A percentile compares a stretch with the other conserved stretches of the same genome.
Evolutionary conservation across 805 yeast genomes (phyloP).

Genomic region (Starmera amethionina): DNA sequence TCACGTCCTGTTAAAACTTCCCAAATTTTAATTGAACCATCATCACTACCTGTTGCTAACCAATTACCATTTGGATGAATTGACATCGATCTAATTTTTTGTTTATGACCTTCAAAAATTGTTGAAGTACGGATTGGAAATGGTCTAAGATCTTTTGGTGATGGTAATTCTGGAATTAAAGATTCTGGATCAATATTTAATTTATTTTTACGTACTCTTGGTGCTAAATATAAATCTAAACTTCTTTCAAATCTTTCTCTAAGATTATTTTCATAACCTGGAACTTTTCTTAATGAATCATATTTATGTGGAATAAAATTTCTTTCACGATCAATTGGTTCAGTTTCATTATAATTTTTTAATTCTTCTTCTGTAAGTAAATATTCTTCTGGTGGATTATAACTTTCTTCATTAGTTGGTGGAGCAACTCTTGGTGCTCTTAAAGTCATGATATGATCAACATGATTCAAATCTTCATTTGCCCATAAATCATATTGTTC

Average conservation of each 20-base stretch:
- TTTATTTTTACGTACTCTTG: conserved; percentile 86
- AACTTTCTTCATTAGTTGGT: conserved; percentile 93
- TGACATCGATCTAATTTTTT: conserved; percentile 70
- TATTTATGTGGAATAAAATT: conserved; percentile 79
- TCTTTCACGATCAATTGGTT: conserved; percentile 68
- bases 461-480: conserved; percentile 46
- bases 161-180: conserved; percentile 89
- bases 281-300: conserved; percentile 78
- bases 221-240: conserved; percentile 89
- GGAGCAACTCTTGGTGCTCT: conserved; percentile 95
- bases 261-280: conserved; percentile 78
- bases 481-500: conserved; percentile 82
- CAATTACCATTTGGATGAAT: conserved; percentile 87
- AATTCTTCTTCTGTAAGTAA: conserved; percentile 70
- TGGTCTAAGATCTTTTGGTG: conserved; percentile 93
- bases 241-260: conserved; percentile 93
- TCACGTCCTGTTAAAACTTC: conserved; percentile 93
- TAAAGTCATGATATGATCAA: conserved; percentile 81
- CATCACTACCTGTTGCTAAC: conserved; percentile 97
- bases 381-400: conserved; percentile 97
- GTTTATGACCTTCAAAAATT: conserved; percentile 72
- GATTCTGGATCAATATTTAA: conserved; percentile 93
- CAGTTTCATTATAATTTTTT: conserved; percentile 57
- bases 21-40: conserved; percentile 94
- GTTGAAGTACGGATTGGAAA: conserved; percentile 92